Evolutionary conservation across 2,329 filamentous ascomycete genomes (phyloP), one percentile per base, ranked within the genome.

Genomic region (Neopestalotiopsis sp.): DNA sequence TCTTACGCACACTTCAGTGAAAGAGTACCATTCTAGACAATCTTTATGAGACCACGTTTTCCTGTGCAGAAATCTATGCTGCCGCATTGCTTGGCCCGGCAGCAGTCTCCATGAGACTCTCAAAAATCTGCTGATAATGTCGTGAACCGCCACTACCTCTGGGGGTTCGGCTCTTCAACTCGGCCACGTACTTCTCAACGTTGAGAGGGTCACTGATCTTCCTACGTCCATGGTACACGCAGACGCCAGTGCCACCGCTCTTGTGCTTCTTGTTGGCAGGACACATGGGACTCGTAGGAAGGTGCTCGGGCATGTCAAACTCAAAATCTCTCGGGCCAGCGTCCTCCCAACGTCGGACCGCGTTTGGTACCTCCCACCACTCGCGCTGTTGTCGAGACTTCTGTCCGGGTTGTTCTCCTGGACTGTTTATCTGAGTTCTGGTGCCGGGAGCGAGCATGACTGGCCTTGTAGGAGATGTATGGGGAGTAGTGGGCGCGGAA

Each of bases 271-370:
- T 75, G 73, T 87, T 86, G 9, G 84, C 77, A 2, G 86, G 86
- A 67, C 86, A 88, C 78, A 87, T 81, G 17, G 85, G 85, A 72
- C 85, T 87, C 68, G 71, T 83, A 40, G 85, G 84, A 7, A 86
- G 76, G 70, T 88, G 86, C 70, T 87, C 84, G 1, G 85, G 84
- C 12, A 87, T 70, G 61, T 86, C 80, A 69, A 88, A 87, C 62
- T 83, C 77, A 68, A 88, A 88, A 4, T 70, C 65, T 28, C 67
- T 68, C 53, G 9, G 71, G 70, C 67, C 69, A 72, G 53, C 76
- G 76, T 58, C 79, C 30, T 72, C 71, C 70, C 75, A 76, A 30
- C 72, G 67, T 7, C 70, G 68, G 14, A 74, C 66, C 14, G 71
- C 70, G 34, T 69, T 69, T 4, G 76, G 72, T 9, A 75, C 73